Evolutionary conservation across 2,329 filamentous ascomycete species (phyloP).

Genomic region (Uncinocarpus reesii): DNA sequence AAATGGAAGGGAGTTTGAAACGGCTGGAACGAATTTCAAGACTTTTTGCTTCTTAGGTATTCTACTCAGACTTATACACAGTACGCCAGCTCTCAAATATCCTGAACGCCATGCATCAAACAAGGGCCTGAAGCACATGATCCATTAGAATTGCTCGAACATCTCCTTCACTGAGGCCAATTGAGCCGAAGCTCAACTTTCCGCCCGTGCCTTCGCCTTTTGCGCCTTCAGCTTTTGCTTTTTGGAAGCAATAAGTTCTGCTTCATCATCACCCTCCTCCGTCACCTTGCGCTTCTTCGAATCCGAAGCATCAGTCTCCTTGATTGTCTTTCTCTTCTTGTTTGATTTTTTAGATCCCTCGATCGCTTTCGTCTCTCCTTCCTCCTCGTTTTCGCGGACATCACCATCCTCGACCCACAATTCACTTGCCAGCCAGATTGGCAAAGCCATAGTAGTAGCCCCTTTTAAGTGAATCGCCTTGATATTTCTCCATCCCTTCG

Average conservation of each 20-base stretch:
- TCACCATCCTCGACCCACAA: constrained; percentile 74
- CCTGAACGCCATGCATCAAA: constrained; percentile 4
- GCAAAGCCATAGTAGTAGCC: constrained; percentile 73
- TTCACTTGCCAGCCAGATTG: constrained; percentile 90
- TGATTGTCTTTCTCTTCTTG: constrained; percentile 46
- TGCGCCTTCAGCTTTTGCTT: constrained; percentile 43
- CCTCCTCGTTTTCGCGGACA: constrained; percentile 44
- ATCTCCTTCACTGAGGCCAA: not conserved
- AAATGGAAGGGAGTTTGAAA: not conserved
- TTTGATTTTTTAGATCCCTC: constrained; percentile 35
- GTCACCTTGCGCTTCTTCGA: constrained; percentile 30
- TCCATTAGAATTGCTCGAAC: not conserved
- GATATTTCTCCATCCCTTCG: constrained; percentile 80
- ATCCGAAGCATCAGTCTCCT: constrained; percentile 25
- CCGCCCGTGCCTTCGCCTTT: constrained; percentile 34
- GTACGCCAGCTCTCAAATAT: constrained; percentile 6
- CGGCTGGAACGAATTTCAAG: not conserved
- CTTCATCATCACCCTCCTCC: constrained; percentile 32
- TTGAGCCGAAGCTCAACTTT: constrained; percentile 3
- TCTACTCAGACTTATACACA: not conserved
- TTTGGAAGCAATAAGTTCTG: constrained; percentile 26
- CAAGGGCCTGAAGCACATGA: not conserved
- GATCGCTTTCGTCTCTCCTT: constrained; percentile 26
- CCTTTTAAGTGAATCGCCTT: constrained; percentile 83
- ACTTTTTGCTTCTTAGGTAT: constrained; percentile 6